phyloP scores from a whole-genome alignment of 805 yeast genomes.

The Metschnikowia orientalis region DNA sequence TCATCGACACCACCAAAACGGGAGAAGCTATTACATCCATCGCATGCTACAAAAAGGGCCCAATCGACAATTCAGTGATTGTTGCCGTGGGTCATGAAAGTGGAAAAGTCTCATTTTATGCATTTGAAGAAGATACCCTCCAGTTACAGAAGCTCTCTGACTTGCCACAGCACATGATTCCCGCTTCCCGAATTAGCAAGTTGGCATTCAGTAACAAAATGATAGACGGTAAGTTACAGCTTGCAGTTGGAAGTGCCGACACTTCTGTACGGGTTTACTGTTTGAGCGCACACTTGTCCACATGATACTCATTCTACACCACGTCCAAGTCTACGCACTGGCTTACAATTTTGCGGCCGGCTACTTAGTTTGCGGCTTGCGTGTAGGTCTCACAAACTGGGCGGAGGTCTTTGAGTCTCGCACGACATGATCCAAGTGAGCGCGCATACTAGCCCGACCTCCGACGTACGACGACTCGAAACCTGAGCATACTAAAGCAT shows the following conservation, averaged over 20 bases:
- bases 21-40: slow-evolving; percentile 63
- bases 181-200: slow-evolving; percentile 60
- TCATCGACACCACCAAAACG: slow-evolving; percentile 39
- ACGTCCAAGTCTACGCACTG: background rate
- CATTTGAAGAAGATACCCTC: slow-evolving; percentile 9
- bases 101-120: slow-evolving; percentile 53
- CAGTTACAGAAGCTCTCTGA: slow-evolving; percentile 22
- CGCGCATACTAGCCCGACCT: too few species aligned
- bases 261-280: slow-evolving; percentile 51
- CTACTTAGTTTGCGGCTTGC: too few species aligned
- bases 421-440: too few species aligned
- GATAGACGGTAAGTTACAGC: slow-evolving; percentile 11
- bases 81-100: slow-evolving; percentile 68
- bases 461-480: too few species aligned
- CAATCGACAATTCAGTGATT: slow-evolving; percentile 25
- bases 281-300: too few species aligned
- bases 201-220: slow-evolving; percentile 48
- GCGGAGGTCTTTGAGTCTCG: too few species aligned
- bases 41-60: slow-evolving; percentile 37
- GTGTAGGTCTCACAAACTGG: too few species aligned
- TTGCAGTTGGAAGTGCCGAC: slow-evolving; percentile 67
- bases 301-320: background rate
- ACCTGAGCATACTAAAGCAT: slow-evolving; percentile 2
- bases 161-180: slow-evolving; percentile 42
- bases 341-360: too few species aligned